Evolutionary conservation across 306 rosid genomes (phyloP), one percentile per base, ranked within the genome.

Genomic region (Dalbergia cochinchinensis): DNA sequence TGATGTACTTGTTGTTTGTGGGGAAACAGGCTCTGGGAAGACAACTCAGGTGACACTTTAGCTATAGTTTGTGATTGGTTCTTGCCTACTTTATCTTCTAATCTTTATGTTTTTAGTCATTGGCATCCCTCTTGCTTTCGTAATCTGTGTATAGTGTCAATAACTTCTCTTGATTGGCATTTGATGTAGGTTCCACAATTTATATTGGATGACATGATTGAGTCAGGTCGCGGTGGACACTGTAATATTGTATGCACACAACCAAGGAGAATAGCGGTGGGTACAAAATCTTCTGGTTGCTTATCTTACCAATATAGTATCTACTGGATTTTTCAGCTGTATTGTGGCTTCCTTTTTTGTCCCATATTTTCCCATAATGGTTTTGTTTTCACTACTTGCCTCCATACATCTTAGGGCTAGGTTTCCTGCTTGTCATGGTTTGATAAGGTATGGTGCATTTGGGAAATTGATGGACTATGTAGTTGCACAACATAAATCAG

Each of bases 21-120:
- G 99, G 80, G 99, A 94, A 88, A 94, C 99, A 33, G 99, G 99
- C 82, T 94, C 99, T 45, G 99, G 99, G 78, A 94, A 94, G 91
- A 94, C 99, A 82, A 94, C 99, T 78, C 99, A 94, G 97, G 98
- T 94, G 60, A 65, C 55, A 64, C 66, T 75, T 74, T 20, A 72
- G 69, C 71, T 66, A 82, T 51, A 33, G 64, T 48, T 75, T 62
- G 14, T 45, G 72, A 42, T 64, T 71, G 12, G 18, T 70, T 26
- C 55, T 73, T 59, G 73, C 37, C 33, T n/a, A 59, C 26, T 48
- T 8, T 71, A 47, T 48, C 12, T 39, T 73, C 19, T 45, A 2
- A 69, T 74, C 9, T 66, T 20, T 16, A 9, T 37, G 51, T 73
- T 63, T 41, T 66, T 61, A 0, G 13, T 73, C 47, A 22, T 51